Conservation (phyloP, 345 rosid species). For the Abelmoschus esculentus region DNA sequence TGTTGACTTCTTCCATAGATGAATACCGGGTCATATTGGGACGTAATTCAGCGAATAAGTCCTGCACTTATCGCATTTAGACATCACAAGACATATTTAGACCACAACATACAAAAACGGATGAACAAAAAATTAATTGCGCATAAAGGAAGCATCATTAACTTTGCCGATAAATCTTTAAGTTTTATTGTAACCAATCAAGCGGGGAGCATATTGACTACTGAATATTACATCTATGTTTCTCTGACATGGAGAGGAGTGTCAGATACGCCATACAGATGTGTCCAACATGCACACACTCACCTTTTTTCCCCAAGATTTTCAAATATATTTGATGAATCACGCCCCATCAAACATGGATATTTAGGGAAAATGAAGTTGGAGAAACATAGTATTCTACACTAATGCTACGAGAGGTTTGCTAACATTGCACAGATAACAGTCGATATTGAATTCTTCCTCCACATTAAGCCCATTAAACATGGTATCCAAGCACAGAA, state of each 20-base stretch:
- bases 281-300: not conserved
- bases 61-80: conserved; percentile 37
- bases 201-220: not conserved
- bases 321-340: not conserved
- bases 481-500: not conserved
- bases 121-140: not conserved
- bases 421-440: not conserved
- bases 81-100: not conserved
- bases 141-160: not conserved
- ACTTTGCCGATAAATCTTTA: not conserved
- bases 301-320: no score
- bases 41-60: conserved; percentile 82
- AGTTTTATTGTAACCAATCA: not conserved
- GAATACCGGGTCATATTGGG: conserved; percentile 72
- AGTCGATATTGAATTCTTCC: not conserved
- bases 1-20: conserved; percentile 74
- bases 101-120: not conserved
- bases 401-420: not conserved
- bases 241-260: not conserved
- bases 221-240: not conserved
- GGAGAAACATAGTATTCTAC: not conserved
- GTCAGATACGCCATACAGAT: not conserved
- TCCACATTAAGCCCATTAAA: not conserved
- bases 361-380: not conserved
- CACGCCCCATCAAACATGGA: not conserved